Conservation (phyloP, 441 rosid genomes). For the Corymbia calophylla region DNA sequence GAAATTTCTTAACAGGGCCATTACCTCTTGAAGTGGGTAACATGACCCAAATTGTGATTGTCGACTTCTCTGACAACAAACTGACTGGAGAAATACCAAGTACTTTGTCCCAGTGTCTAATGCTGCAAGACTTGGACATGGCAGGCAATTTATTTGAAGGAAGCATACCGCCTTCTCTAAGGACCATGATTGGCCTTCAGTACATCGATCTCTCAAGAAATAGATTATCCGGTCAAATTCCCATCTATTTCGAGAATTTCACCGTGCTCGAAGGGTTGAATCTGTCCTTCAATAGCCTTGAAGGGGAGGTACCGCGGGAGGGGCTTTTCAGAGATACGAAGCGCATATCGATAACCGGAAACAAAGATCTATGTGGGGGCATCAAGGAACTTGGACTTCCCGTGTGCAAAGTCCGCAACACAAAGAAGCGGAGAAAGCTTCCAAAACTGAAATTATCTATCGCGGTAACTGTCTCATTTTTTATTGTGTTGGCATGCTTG, state of each 20-base stretch:
- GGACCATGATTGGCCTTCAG: slow-evolving; percentile 16
- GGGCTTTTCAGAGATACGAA: background rate
- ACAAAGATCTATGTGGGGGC: background rate
- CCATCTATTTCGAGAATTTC: slow-evolving; percentile 17
- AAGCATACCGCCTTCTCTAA: slow-evolving; percentile 21
- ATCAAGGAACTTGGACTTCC: background rate
- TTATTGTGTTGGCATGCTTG: background rate
- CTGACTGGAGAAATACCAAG: background rate
- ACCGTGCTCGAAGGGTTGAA: slow-evolving; percentile 21
- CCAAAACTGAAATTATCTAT: background rate
- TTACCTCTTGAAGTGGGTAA: background rate
- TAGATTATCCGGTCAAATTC: slow-evolving; percentile 21
- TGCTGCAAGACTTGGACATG: slow-evolving; percentile 3
- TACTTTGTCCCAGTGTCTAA: background rate
- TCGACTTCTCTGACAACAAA: background rate
- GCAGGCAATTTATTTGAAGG: slow-evolving; percentile 25
- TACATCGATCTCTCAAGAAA: slow-evolving; percentile 26
- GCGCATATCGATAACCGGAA: background rate
- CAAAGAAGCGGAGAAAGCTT: background rate
- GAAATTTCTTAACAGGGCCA: background rate
- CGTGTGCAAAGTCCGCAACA: background rate
- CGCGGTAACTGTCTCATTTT: accelerated
- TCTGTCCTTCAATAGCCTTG: slow-evolving; percentile 25
- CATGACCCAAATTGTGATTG: background rate
- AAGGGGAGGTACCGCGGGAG: slow-evolving; percentile 15